Conservation (phyloP, 2,329 filamentous ascomycete genomes). For the Cordyceps cateniannulata region DNA sequence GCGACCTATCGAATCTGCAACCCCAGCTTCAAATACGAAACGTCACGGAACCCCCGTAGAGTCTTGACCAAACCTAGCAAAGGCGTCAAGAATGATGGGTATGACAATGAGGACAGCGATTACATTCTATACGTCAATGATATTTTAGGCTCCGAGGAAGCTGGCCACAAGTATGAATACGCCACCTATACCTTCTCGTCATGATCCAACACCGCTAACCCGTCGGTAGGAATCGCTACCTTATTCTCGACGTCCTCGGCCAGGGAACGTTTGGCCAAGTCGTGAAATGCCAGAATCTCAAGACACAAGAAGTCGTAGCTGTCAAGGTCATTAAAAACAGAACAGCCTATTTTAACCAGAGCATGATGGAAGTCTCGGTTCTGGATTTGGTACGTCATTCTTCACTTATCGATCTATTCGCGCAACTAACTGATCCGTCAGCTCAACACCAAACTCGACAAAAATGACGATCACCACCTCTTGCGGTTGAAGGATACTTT, state of each 20-base stretch:
- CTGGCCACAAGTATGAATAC: slow-evolving; percentile 74
- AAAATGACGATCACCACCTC: slow-evolving; percentile 97
- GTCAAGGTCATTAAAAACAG: slow-evolving; percentile 99
- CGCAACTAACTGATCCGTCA: slow-evolving; percentile 27
- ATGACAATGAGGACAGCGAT: slow-evolving; percentile 97
- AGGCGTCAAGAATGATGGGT: slow-evolving; percentile 96
- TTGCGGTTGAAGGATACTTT: slow-evolving; percentile 95
- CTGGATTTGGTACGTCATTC: slow-evolving; percentile 68
- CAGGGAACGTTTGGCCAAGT: slow-evolving; percentile 98
- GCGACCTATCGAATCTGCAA: slow-evolving; percentile 98
- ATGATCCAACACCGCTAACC: slow-evolving; percentile 6
- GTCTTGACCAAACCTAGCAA: slow-evolving; percentile 98
- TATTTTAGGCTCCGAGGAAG: slow-evolving; percentile 94
- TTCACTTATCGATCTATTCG: not conserved
- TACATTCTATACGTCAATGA: slow-evolving; percentile 99
- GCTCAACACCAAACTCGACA: slow-evolving; percentile 98
- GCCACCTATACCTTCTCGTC: not conserved
- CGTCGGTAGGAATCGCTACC: slow-evolving; percentile 71
- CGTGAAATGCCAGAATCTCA: slow-evolving; percentile 97
- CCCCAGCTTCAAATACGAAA: slow-evolving; percentile 96
- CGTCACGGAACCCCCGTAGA: slow-evolving; percentile 87
- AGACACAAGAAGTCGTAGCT: slow-evolving; percentile 96
- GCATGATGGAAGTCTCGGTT: slow-evolving; percentile 99
- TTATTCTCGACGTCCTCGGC: slow-evolving; percentile 93
- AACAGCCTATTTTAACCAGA: slow-evolving; percentile 98